phyloP scores from a whole-genome alignment of 164 flowering plant species.

The Santalum album region DNA sequence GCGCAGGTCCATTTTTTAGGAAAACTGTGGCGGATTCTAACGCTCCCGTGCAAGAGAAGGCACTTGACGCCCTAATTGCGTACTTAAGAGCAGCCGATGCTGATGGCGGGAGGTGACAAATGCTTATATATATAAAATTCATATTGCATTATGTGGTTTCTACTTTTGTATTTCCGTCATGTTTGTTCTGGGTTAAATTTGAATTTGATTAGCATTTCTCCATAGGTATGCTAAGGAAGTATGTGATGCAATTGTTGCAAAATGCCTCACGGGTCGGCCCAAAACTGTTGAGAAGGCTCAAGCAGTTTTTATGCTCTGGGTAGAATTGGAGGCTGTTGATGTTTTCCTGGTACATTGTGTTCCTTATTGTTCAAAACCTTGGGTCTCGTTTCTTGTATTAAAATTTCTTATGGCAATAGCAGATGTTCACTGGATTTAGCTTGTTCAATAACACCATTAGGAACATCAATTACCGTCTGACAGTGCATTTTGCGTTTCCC shows the following conservation, averaged over 20 bases:
- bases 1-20: slow-evolving; percentile 53
- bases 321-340: slow-evolving; percentile 90
- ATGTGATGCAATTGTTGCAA: slow-evolving; percentile 84
- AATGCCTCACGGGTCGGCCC: slow-evolving; percentile 89
- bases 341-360: slow-evolving; percentile 59
- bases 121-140: neutral
- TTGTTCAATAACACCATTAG: no score
- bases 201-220: neutral
- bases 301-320: slow-evolving; percentile 78
- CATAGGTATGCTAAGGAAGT: slow-evolving; percentile 77
- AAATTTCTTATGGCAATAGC: neutral
- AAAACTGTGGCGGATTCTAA: slow-evolving; percentile 93
- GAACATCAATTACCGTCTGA: no score
- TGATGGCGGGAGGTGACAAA: slow-evolving; percentile 68
- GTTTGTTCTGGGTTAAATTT: neutral
- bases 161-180: neutral
- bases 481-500: neutral
- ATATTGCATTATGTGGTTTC: neutral
- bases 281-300: slow-evolving; percentile 98
- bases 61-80: slow-evolving; percentile 85
- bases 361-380: neutral
- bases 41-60: slow-evolving; percentile 98
- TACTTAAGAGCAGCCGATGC: slow-evolving; percentile 83
- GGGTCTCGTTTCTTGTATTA: no score
- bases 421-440: no score